A percentile compares a stretch with the other conserved stretches of the same genome.
Conservation (phyloP, 345 rosid genomes). For the Melaleuca quinquenervia region DNA sequence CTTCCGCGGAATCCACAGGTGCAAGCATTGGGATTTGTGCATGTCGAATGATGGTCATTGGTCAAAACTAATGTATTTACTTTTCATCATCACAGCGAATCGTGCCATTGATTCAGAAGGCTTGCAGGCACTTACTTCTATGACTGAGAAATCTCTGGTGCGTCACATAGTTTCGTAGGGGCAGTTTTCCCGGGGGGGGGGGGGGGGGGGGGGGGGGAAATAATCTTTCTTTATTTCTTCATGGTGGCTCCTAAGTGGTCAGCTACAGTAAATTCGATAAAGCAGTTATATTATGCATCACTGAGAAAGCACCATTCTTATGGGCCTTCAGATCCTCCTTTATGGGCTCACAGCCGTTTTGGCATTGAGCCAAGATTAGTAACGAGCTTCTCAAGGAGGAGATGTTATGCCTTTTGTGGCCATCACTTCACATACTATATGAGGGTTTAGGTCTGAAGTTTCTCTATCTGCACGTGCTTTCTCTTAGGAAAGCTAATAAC, state of each 20-base stretch:
- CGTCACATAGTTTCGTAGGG: background rate
- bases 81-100: conserved; percentile 21
- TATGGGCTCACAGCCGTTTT: background rate
- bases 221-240: background rate
- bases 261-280: background rate
- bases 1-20: conserved; percentile 54
- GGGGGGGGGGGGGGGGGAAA: background rate
- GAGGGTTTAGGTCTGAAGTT: background rate
- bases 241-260: background rate
- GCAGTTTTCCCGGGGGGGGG: background rate
- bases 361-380: background rate
- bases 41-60: background rate
- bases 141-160: conserved; percentile 48
- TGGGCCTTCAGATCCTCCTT: background rate
- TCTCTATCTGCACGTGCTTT: background rate
- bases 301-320: background rate
- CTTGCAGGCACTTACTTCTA: conserved; percentile 5
- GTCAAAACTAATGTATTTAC: background rate
- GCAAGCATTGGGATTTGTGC: background rate
- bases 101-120: conserved; percentile 38
- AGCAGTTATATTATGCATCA: background rate
- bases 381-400: background rate
- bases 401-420: background rate
- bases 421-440: background rate
- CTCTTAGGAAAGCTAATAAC: background rate